Conservation (phyloP, 2,329 filamentous ascomycete genomes). For the Pochonia chlamydosporia region DNA sequence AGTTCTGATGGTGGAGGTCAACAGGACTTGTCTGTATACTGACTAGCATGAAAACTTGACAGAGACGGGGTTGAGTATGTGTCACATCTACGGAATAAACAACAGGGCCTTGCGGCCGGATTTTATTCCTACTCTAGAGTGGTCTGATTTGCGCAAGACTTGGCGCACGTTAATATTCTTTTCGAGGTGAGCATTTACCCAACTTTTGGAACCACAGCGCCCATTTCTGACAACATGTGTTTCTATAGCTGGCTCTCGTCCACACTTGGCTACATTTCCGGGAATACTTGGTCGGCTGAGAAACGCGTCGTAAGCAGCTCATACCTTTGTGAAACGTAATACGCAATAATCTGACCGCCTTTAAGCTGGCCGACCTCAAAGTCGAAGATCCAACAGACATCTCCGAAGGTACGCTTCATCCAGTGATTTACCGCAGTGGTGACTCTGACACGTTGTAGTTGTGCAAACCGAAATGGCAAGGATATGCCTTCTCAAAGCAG, state of each 20-base stretch:
- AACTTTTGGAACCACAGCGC: not conserved
- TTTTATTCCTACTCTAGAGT: not conserved
- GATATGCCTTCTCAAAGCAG: slow-evolving; percentile 7
- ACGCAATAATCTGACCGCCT: not conserved
- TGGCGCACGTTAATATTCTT: slow-evolving; percentile 11
- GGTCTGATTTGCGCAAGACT: slow-evolving; percentile 5
- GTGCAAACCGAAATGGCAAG: slow-evolving; percentile 10
- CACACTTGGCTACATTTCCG: slow-evolving; percentile 7
- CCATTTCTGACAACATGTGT: not conserved
- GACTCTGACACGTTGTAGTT: not conserved
- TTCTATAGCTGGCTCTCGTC: slow-evolving; percentile 6
- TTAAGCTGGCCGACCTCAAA: slow-evolving; percentile 3
- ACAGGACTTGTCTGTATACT: too few species aligned
- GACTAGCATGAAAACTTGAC: too few species aligned
- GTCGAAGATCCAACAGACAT: slow-evolving; percentile 1
- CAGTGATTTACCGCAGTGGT: not conserved
- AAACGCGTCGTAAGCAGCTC: not conserved
- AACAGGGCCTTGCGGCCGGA: not conserved
- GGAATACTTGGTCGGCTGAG: not conserved
- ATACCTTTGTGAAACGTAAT: too few species aligned
- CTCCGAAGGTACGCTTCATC: slow-evolving; percentile 1
- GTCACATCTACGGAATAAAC: slow-evolving; percentile 1
- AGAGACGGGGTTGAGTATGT: slow-evolving; percentile 3
- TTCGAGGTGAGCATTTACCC: slow-evolving; percentile 2
- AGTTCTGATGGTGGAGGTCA: too few species aligned